phyloP scores from a whole-genome alignment of 345 rosid species.

The Bruguiera parviflora region DNA sequence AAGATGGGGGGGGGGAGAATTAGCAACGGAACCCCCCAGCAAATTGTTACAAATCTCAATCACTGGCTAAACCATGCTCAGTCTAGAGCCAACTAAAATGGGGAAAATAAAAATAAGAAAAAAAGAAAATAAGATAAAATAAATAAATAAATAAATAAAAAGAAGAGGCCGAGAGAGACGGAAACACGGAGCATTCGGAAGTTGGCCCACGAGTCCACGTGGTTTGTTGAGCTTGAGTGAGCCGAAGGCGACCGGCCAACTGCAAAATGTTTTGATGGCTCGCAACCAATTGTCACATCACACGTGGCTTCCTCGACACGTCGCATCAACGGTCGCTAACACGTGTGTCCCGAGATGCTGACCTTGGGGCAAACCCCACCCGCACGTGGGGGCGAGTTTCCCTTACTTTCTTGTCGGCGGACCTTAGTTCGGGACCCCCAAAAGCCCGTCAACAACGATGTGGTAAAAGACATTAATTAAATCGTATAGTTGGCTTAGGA shows the following conservation, averaged over 20 bases:
- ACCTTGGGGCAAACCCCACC: slow-evolving; percentile 35
- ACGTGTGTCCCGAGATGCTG: slow-evolving; percentile 31
- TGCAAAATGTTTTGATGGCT: not conserved
- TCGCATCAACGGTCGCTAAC: slow-evolving; percentile 21
- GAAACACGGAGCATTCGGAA: not conserved
- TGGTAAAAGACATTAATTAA: not conserved
- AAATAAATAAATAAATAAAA: not conserved
- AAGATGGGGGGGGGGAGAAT: too few species aligned
- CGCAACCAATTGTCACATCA: slow-evolving; percentile 16
- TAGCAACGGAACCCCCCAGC: too few species aligned
- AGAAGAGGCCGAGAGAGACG: not conserved
- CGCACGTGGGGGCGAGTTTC: slow-evolving; percentile 45
- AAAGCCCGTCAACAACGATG: not conserved
- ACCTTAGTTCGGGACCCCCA: slow-evolving; percentile 28
- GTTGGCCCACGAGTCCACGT: slow-evolving; percentile 41
- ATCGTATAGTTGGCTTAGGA: not conserved
- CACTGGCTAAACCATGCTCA: too few species aligned
- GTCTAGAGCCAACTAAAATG: too few species aligned
- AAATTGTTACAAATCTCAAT: too few species aligned
- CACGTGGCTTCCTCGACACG: slow-evolving; percentile 21
- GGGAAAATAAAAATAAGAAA: too few species aligned
- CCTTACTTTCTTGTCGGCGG: slow-evolving; percentile 20
- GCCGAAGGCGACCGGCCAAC: slow-evolving; percentile 20
- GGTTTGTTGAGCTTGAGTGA: slow-evolving; percentile 13
- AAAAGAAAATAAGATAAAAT: too few species aligned